A percentile compares a stretch with the other conserved stretches of the same genome.
These are phyloP conservation scores for Colletotrichum siamense DNA, from an alignment of 2,329 filamentous ascomycete genomes.

Conservation along the genomic window DNA sequence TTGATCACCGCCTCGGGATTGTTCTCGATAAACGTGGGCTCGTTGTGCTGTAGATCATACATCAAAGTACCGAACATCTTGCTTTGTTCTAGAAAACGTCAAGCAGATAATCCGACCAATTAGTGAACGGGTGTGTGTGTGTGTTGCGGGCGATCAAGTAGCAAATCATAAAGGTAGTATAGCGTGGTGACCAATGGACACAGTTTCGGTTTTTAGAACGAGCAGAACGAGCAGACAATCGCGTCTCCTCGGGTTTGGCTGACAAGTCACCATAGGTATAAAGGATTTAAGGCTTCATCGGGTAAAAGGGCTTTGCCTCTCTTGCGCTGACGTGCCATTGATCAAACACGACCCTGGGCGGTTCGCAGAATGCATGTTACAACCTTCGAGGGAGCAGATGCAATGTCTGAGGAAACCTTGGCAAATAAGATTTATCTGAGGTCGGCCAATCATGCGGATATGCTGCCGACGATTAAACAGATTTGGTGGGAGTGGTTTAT, in stretches of 20 bases:
- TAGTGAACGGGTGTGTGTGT: neutral
- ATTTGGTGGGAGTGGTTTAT: neutral
- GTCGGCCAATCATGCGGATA: neutral
- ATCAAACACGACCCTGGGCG: neutral
- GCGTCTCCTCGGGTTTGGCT: neutral
- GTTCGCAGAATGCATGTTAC: neutral
- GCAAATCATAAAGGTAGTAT: neutral
- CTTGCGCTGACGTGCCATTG: neutral
- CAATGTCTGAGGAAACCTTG: neutral
- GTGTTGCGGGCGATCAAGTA: neutral
- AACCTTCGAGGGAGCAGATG: neutral
- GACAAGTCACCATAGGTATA: neutral
- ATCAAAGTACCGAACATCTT: slow-evolving; percentile 13
- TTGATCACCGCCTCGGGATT: neutral
- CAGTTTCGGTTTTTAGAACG: neutral
- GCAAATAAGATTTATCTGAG: neutral
- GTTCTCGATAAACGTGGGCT: slow-evolving; percentile 2
- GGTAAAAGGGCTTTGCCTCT: neutral
- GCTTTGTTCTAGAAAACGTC: neutral
- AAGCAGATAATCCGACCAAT: neutral
- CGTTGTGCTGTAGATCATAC: slow-evolving; percentile 3
- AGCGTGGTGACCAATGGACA: neutral
- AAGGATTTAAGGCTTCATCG: neutral
- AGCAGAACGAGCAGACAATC: neutral
- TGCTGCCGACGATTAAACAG: neutral